Evolutionary conservation across 148 eudicot genomes (phyloP), one percentile per base, ranked within the genome.

Genomic region (Gaultheria prostrata): DNA sequence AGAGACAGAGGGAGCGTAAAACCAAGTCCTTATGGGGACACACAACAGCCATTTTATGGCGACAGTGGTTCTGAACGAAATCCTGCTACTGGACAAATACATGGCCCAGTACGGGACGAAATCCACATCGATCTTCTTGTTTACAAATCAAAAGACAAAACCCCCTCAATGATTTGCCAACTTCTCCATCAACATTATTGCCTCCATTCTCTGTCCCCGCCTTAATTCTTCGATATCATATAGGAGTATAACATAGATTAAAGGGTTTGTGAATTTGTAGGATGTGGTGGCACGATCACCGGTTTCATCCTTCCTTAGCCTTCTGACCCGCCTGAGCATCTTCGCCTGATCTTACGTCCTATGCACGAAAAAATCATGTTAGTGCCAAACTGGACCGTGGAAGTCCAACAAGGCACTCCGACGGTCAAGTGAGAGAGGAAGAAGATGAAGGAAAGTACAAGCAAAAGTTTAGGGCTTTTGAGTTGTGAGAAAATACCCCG

Each of bases 71-170:
- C 6, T 13, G 32, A 48, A 24, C 24, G 35, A 21, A 46, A 2
- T n/a, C 46, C 54, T 75, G 54, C 8, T 24, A 24, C 56, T 45
- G 79, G 26, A 24, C 33, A 45, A 11, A 48, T 76, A 43, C 5
- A 71, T 20, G 21, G 77, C 77, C 77, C 49, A 43, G 26, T n/a
- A 4, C 54, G 2, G 1, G 79, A 76, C 7, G 56, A 46, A 11
- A 5, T 9, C 79, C 79, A 6, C 33, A 48, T 76, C 3, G 79
- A 76, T 76, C 53, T 48, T 48, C 80, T 77, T 77, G 80, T 77
- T 51, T 28, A 51, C 35, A 30, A 49, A 51, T 50, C 21, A 51
- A 28, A 77, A 50, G 61, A 77, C 61, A 49, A 2, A 50, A 8
- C 14, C 57, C 21, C 24, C 61, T 56, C n/a, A 51, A 12, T 30